Evolutionary conservation across 2,329 filamentous ascomycete genomes (phyloP), one percentile per base, ranked within the genome.

Genomic region (Talaromyces sp.): DNA sequence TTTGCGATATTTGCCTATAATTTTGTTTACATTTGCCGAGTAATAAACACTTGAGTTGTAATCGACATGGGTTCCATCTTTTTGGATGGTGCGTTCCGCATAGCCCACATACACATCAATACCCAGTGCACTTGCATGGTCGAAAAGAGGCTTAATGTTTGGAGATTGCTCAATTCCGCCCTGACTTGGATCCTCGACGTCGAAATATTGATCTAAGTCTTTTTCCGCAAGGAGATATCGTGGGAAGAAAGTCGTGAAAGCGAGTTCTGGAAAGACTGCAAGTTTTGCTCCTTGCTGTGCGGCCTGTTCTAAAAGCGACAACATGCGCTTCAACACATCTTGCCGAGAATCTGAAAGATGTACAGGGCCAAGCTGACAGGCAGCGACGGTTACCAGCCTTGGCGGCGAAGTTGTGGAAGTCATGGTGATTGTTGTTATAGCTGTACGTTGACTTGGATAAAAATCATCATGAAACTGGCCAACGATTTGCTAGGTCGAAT

Each of bases 231-330:
- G 72, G 50, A 85, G 73, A 68, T 83, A 79, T 5, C 82, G 79
- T 0, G 84, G 84, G 70, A 86, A 86, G 77, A 87, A 86, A 0
- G 84, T 86, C 0, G 84, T 85, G 13, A 86, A 78, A 11, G 84
- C 81, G n/a, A 80, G 76, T 72, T 86, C 84, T 0, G 84, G 84
- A 68, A 82, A 86, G 35, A 86, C 79, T 10, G 86, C 79, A 1
- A 86, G 72, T 67, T 82, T 77, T 49, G 82, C 83, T 17, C 78
- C 77, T 63, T 82, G 72, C 2, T 73, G 63, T 0, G 80, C 77
- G 13, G 84, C 84, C 50, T 78, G 71, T 19, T 80, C 74, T 27
- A 87, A 79, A 33, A 86, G 79, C 22, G 73, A 73, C 67, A 85
- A 73, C 75, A 86, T 83, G 13, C 84, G 81, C 2, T 73, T 63